phyloP scores from a whole-genome alignment of 208 protist species.

The Trichomonas vaginalis region DNA sequence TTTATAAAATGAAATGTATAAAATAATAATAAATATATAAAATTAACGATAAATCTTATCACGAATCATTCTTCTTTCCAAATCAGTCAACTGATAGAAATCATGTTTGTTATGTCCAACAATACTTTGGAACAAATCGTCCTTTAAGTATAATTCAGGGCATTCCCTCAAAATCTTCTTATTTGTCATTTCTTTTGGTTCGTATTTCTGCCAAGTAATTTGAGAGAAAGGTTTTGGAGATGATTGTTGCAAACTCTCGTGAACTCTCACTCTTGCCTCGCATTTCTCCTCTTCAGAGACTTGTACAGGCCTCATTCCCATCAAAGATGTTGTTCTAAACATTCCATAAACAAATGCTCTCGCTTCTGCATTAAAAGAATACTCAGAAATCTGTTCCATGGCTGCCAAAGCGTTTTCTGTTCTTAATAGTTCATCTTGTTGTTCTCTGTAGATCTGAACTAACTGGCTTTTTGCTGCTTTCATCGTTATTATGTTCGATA shows the following conservation, averaged over 20 bases:
- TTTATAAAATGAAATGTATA: no score
- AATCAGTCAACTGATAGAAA: background rate
- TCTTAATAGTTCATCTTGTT: background rate
- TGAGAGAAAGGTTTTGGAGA: background rate
- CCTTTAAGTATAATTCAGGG: background rate
- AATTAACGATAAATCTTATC: no score
- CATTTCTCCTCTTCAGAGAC: background rate
- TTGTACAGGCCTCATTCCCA: background rate
- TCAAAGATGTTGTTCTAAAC: background rate
- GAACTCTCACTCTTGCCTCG: background rate
- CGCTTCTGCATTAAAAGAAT: background rate
- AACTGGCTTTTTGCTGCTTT: background rate
- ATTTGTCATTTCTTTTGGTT: background rate
- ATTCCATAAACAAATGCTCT: background rate
- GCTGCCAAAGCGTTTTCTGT: background rate
- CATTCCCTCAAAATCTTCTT: background rate
- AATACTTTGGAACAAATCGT: background rate
- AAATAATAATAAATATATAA: no score
- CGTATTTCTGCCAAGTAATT: background rate
- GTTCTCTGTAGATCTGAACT: background rate
- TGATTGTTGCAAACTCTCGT: background rate
- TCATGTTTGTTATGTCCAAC: background rate
- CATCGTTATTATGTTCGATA: background rate
- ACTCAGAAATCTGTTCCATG: background rate
- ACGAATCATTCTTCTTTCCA: background rate